Evolutionary conservation across 2,329 filamentous ascomycete species (phyloP), one percentile per base, ranked within the genome.

Genomic region (Magnaporthales sp.): DNA sequence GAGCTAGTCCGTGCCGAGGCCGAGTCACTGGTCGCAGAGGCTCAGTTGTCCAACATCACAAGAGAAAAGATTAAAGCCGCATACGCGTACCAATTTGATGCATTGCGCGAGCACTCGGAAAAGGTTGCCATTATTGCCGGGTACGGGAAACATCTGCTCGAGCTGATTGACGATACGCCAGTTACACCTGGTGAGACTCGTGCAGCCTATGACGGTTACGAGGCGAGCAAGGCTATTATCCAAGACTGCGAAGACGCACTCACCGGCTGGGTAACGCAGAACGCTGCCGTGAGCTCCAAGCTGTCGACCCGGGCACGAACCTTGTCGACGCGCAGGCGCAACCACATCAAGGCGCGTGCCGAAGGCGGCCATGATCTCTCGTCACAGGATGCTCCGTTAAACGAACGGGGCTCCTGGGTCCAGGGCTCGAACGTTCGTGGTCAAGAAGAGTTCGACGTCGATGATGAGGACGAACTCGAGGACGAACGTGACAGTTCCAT

Each of bases 11-110:
- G 95, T 73, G 95, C 95, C 72, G 95, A 99, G 80, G 95, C 95
- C 74, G 95, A 99, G 79, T 98, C 95, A n/a, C 88, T 99, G 15
- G 95, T 99, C 67, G 95, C 95, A 69, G 95, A 99, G 80, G 95
- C 95, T 8, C 95, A 99, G 81, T 86, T 99, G 65, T 97, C 94
- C 77, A 99, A 99, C 85, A 99, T 99, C 76, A 99, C 96, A 29
- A 94, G 95, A 74, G 94, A 99, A 82, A 99, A 99, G 86, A 89
- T 99, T 77, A 99, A 99, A 87, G 91, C 94, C 65, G 95, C 95
- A 56, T 99, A 97, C 81, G 91, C 90, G 66, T 99, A 98, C 82
- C 95, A 99, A 77, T 99, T 99, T 74, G 94, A 99, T 76, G 95
- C 95, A 60, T 88, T 99, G 71, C 91, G 92, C 69, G 95, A 99